A percentile compares a stretch with the other conserved stretches of the same genome.
These are phyloP conservation scores for Tetraselmis striata DNA, from an alignment of 139 green algal genomes.

Conservation along the genomic window DNA sequence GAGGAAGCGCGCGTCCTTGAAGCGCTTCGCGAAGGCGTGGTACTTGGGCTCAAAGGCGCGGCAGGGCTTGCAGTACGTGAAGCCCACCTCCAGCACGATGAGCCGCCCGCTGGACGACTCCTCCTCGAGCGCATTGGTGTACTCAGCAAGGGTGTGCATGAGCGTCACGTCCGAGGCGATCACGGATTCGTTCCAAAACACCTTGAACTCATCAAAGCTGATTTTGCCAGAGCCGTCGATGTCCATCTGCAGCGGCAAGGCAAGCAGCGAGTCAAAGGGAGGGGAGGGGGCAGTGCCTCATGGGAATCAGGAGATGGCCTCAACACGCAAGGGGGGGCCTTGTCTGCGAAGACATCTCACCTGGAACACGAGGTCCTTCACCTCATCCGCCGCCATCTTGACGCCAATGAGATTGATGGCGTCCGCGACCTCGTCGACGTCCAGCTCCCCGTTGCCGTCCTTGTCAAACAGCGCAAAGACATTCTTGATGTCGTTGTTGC, in stretches of 20 bases:
- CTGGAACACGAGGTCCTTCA: constrained; percentile 20
- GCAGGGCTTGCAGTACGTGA: constrained; percentile 34
- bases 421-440: background rate
- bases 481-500: constrained; percentile 8
- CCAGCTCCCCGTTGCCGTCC: background rate
- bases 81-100: constrained; percentile 24
- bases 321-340: too few relatives aligned
- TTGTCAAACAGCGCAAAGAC: background rate
- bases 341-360: too few relatives aligned
- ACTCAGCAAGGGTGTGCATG: constrained; percentile 17
- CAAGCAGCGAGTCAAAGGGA: too few relatives aligned
- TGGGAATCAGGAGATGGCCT: too few relatives aligned
- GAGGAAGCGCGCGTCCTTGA: constrained; percentile 16
- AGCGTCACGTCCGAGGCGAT: constrained; percentile 6
- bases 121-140: constrained; percentile 20
- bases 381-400: constrained; percentile 16
- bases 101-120: constrained; percentile 3
- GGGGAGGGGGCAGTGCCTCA: too few relatives aligned
- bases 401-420: background rate
- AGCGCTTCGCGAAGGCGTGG: background rate
- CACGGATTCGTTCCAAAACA: constrained; percentile 13
- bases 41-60: constrained; percentile 23
- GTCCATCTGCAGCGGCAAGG: constrained; percentile 15
- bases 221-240: constrained; percentile 1
- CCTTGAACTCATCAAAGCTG: constrained; percentile 18